These are phyloP conservation scores for Middelhovenomyces tepae DNA, from an alignment of 805 yeast species.

Conservation along the genomic window DNA sequence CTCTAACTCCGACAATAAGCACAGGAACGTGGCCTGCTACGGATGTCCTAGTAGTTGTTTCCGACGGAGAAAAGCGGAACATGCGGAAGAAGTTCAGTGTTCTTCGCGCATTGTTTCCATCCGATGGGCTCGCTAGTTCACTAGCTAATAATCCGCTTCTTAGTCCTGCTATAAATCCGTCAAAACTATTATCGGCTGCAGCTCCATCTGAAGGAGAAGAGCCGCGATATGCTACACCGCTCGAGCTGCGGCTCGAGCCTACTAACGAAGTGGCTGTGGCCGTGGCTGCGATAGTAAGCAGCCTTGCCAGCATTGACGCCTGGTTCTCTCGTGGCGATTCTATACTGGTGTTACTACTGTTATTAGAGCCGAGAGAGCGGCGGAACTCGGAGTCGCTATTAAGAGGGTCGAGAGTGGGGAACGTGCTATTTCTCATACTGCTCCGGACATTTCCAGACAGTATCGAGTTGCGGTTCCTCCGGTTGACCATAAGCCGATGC, in stretches of 20 bases:
- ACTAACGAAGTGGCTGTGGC: conserved; percentile 36
- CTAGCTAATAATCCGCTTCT: conserved; percentile 33
- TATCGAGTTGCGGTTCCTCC: no score
- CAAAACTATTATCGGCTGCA: conserved; percentile 33
- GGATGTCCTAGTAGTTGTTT: conserved; percentile 20
- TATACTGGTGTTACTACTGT: neutral
- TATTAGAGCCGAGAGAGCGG: conserved; percentile 1
- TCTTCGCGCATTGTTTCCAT: conserved; percentile 6
- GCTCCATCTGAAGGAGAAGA: conserved; percentile 12
- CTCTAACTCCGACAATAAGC: conserved; percentile 41
- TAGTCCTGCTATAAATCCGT: conserved; percentile 36
- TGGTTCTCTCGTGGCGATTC: conserved; percentile 24
- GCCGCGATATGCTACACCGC: conserved; percentile 14
- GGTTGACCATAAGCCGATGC: no score
- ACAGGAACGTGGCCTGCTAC: conserved; percentile 32
- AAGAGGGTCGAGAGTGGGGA: neutral
- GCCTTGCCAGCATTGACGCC: conserved; percentile 34
- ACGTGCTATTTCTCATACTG: no score
- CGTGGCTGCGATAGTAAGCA: conserved; percentile 37
- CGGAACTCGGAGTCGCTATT: neutral
- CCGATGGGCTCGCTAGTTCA: conserved; percentile 26
- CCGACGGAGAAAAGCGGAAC: conserved; percentile 24
- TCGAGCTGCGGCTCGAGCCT: conserved; percentile 17
- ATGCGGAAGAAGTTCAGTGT: conserved; percentile 27
- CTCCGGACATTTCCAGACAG: no score